These are phyloP conservation scores for Tritrichomonas musculus DNA, from an alignment of 208 protist genomes.

Conservation along the genomic window DNA sequence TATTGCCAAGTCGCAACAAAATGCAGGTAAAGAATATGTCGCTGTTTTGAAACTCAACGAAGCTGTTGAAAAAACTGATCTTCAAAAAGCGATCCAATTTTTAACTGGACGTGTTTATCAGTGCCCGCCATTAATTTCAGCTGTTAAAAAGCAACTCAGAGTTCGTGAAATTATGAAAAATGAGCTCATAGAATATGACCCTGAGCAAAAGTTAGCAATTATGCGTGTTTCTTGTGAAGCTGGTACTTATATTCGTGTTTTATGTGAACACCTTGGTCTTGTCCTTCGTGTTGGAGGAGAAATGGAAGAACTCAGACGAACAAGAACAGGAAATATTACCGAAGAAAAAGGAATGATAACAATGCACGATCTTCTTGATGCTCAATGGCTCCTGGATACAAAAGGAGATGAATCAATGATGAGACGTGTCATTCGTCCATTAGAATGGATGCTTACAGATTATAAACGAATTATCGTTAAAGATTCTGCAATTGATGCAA, in stretches of 20 bases:
- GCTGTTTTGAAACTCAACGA: slow-evolving; percentile 87
- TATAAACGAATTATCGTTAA: slow-evolving; percentile 99
- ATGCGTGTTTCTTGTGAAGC: slow-evolving; percentile 98
- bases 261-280: slow-evolving; percentile 98
- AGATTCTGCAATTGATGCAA: slow-evolving; percentile 69
- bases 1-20: slow-evolving; percentile 98
- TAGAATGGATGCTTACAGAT: slow-evolving; percentile 88
- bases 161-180: slow-evolving; percentile 97
- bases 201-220: slow-evolving; percentile 83
- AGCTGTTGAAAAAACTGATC: slow-evolving; percentile 64
- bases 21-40: slow-evolving; percentile 97
- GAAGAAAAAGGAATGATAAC: slow-evolving; percentile 84
- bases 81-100: slow-evolving; percentile 74
- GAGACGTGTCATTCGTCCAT: slow-evolving; percentile 85
- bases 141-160: slow-evolving; percentile 91
- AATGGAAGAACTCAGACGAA: slow-evolving; percentile 93
- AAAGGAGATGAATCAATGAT: slow-evolving; percentile 87
- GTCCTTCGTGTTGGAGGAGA: slow-evolving; percentile 92
- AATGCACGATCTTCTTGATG: slow-evolving; percentile 99
- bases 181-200: slow-evolving; percentile 95
- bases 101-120: slow-evolving; percentile 97
- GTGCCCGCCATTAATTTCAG: slow-evolving; percentile 93
- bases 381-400: slow-evolving; percentile 91
- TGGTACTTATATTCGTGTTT: slow-evolving; percentile 99
- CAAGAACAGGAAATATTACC: slow-evolving; percentile 85